Evolutionary conservation across 176 grass and related monocot genomes (phyloP).

Genomic region (Metroxylon sagu): DNA sequence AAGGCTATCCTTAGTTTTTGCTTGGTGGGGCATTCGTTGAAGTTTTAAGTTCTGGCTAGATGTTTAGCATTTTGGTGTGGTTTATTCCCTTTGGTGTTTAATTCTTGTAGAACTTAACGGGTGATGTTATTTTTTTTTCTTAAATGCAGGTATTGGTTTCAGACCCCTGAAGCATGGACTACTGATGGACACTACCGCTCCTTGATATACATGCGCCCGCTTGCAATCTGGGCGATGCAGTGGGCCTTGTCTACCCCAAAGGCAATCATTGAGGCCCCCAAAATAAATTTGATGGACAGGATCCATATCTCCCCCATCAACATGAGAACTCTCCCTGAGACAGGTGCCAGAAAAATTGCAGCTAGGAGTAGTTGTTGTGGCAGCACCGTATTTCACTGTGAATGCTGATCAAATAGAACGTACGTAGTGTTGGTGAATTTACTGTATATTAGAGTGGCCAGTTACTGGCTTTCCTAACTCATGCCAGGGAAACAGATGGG

Average conservation of each 20-base stretch:
- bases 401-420: slow-evolving; percentile 29
- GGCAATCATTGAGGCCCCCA: slow-evolving; percentile 53
- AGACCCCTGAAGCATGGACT: slow-evolving; percentile 93
- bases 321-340: slow-evolving; percentile 41
- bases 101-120: too few relatives aligned
- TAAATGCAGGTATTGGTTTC: slow-evolving; percentile 76
- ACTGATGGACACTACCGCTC: slow-evolving; percentile 78
- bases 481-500: too few relatives aligned
- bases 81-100: too few relatives aligned
- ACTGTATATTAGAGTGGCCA: background rate
- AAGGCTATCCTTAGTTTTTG: too few relatives aligned
- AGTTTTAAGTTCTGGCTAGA: too few relatives aligned
- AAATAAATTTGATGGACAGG: slow-evolving; percentile 81
- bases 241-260: slow-evolving; percentile 51
- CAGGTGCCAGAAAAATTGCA: slow-evolving; percentile 42
- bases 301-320: slow-evolving; percentile 33
- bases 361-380: slow-evolving; percentile 52
- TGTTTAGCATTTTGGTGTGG: too few relatives aligned
- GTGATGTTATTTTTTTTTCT: background rate
- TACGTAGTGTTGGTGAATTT: background rate
- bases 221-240: slow-evolving; percentile 94
- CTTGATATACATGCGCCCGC: slow-evolving; percentile 85
- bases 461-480: too few relatives aligned
- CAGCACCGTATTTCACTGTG: slow-evolving; percentile 31
- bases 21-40: too few relatives aligned